phyloP scores from a whole-genome alignment of 1,284 basidiomycete genomes.

The Spongiforma sp. region DNA sequence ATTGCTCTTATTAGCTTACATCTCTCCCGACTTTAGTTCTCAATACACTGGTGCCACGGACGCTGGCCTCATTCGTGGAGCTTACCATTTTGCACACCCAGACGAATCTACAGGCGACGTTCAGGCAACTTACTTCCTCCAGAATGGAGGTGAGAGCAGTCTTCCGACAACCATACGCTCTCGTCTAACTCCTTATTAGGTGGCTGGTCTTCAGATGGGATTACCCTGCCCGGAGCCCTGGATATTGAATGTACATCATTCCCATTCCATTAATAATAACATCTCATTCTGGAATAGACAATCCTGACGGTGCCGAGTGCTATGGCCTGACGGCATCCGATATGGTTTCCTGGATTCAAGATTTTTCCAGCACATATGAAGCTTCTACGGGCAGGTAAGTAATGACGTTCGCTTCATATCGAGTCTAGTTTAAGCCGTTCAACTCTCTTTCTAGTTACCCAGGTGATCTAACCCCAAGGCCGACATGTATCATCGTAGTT shows the following conservation, averaged over 20 bases:
- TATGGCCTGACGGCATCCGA: constrained; percentile 57
- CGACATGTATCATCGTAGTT: neutral
- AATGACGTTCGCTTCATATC: neutral
- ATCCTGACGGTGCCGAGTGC: constrained; percentile 55
- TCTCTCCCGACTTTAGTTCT: constrained; percentile 42
- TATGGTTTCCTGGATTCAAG: constrained; percentile 68
- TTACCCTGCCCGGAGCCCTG: constrained; percentile 68
- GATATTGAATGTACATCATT: constrained; percentile 60
- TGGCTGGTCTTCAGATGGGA: too few species aligned
- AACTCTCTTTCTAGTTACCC: constrained; percentile 38
- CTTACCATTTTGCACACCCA: constrained; percentile 59
- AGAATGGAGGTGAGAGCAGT: constrained; percentile 54
- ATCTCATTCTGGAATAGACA: constrained; percentile 40
- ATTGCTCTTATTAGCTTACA: constrained; percentile 31
- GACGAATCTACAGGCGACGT: constrained; percentile 46
- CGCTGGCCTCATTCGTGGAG: constrained; percentile 54
- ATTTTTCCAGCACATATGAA: constrained; percentile 69
- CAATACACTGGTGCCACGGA: constrained; percentile 54
- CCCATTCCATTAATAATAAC: neutral
- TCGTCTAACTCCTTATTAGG: too few species aligned
- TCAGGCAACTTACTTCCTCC: constrained; percentile 60
- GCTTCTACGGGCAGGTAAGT: constrained; percentile 50
- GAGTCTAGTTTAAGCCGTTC: constrained; percentile 6
- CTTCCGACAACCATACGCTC: too few species aligned
- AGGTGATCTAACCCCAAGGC: constrained; percentile 24